Percentiles rank a stretch among this genome's conserved stretches.
Evolutionary conservation across 1,139 yeast species (phyloP).

Genomic region (Sugiyamaella sp.): DNA sequence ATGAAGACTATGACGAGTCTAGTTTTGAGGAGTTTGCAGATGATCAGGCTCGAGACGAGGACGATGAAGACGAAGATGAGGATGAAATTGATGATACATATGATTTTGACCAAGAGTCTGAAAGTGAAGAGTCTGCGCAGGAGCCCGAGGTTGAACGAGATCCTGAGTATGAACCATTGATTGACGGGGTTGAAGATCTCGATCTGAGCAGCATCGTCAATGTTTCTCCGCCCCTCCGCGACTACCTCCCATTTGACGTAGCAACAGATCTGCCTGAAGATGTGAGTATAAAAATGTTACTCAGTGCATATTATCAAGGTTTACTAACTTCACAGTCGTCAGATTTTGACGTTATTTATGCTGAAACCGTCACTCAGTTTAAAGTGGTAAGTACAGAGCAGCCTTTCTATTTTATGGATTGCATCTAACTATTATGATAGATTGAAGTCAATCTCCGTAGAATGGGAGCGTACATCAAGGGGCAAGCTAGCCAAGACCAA

Average conservation of each 20-base stretch:
- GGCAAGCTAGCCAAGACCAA: constrained; percentile 6
- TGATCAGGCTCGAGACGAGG: constrained; percentile 18
- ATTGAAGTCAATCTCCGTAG: constrained; percentile 3
- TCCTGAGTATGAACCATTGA: constrained; percentile 9
- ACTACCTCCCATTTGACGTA: constrained; percentile 13
- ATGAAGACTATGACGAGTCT: constrained; percentile 5
- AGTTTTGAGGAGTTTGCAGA: constrained; percentile 10
- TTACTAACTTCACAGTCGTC: constrained; percentile 13
- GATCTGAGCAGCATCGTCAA: neutral
- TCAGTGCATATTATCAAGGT: neutral
- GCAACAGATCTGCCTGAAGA: constrained; percentile 7
- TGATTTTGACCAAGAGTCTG: constrained; percentile 16
- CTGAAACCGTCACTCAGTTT: constrained; percentile 30
- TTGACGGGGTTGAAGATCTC: constrained; percentile 2
- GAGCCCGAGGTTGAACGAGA: constrained; percentile 10
- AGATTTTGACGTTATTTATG: constrained; percentile 25
- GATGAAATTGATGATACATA: constrained; percentile 12
- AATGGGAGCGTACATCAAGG: neutral
- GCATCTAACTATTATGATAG: constrained; percentile 5
- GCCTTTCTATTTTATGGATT: too few species aligned
- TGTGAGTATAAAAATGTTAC: neutral
- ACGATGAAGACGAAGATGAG: constrained; percentile 11
- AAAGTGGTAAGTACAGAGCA: constrained; percentile 22
- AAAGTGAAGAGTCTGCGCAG: constrained; percentile 12
- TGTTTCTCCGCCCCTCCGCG: neutral